Base-by-base conservation (phyloP, 106 monocot species). In the Acanthochlamys bracteata region DNA sequence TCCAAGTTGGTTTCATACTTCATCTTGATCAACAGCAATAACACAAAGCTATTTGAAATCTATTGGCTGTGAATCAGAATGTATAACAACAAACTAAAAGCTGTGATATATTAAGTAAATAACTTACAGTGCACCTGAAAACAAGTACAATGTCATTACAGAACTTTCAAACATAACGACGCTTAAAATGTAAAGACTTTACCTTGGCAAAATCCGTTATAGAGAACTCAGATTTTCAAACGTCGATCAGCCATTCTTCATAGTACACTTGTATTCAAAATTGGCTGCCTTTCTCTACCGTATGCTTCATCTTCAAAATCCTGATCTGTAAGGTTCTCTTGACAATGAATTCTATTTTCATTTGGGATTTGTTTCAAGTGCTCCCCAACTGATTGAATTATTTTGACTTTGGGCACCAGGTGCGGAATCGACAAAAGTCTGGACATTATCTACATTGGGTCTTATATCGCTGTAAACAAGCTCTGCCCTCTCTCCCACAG, bases 241-340 rank as follows among this genome's bases (percentile, higher is more conserved):
- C 33, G 6, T 33, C 4, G 33, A 33, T 33, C 33, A 33, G 33
- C 33, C 33, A 33, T 41, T 55, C 54, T 62, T 86, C 67, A 83
- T 55, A 73, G 73, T 41, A 79, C 59, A 21, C 67, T 76, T 51
- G 81, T 52, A 66, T 59, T 71, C 39, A 81, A 41, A 26, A 89
- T 76, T 42, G 76, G 61, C 17, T 67, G 27, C 72, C 77, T 74
- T 62, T 69, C 71, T 72, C 69, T 78, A 56, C 58, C 64, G 65
- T 78, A 79, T 21, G 78, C 26, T 63, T 83, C 81, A 63, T 83
- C 86, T 41, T 80, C 78, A 63, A 83, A 86, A 76, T 80, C 76
- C 66, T 83, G 76, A 74, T 69, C 81, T 40, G 71, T 78, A 46
- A 77, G 85, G 70, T 86, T 86, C 51, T 86, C 81, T 63, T 80